These are phyloP conservation scores for Tephrocybe rancida DNA, from an alignment of 768 basidiomycete genomes.

Conservation along the genomic window DNA sequence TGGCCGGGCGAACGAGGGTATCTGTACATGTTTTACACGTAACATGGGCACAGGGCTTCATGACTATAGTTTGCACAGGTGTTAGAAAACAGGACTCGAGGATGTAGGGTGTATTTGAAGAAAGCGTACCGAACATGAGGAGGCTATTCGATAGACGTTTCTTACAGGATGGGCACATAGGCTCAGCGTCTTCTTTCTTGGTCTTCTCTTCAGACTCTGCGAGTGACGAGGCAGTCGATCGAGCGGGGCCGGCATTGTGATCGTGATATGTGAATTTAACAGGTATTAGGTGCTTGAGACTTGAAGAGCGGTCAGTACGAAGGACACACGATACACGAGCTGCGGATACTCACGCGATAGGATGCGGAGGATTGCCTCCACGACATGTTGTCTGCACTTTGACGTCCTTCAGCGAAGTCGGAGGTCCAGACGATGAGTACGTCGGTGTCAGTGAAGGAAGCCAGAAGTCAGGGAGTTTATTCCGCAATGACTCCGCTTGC, in stretches of 20 bases:
- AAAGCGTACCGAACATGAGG: slow-evolving; percentile 63
- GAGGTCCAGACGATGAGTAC: slow-evolving; percentile 61
- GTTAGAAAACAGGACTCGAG: not conserved
- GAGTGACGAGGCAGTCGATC: slow-evolving; percentile 40
- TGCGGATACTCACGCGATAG: slow-evolving; percentile 60
- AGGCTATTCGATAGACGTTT: slow-evolving; percentile 80
- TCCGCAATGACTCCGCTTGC: slow-evolving; percentile 80
- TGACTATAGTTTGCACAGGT: slow-evolving; percentile 44
- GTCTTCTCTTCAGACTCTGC: slow-evolving; percentile 36
- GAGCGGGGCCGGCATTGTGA: slow-evolving; percentile 34
- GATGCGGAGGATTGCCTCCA: slow-evolving; percentile 77
- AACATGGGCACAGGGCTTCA: slow-evolving; percentile 90
- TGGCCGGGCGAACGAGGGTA: slow-evolving; percentile 74
- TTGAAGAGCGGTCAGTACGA: slow-evolving; percentile 28
- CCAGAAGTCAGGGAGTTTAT: slow-evolving; percentile 97
- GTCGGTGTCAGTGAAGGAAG: slow-evolving; percentile 91
- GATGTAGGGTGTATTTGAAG: not conserved
- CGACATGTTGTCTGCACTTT: slow-evolving; percentile 90
- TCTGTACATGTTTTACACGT: slow-evolving; percentile 91
- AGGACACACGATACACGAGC: not conserved
- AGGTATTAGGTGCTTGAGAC: slow-evolving; percentile 80
- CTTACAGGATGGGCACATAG: slow-evolving; percentile 90
- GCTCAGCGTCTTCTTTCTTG: slow-evolving; percentile 56
- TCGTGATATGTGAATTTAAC: slow-evolving; percentile 74
- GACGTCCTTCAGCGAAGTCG: slow-evolving; percentile 72